Evolutionary conservation across 108 stramenopile species (phyloP).

Genomic region (Cylindrotheca fusiformis): DNA sequence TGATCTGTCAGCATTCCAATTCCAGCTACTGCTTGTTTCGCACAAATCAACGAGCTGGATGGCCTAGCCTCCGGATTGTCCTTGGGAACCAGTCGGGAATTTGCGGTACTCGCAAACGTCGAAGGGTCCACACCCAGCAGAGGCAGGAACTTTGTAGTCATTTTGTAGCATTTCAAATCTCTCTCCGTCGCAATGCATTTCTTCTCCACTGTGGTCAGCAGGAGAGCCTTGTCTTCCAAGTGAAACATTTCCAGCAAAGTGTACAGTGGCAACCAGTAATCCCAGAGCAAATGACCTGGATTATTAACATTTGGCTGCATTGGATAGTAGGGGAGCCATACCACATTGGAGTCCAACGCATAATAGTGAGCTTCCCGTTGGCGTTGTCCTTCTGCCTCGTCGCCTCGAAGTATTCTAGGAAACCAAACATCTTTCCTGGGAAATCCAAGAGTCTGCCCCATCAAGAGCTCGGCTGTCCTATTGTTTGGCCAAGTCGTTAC

Average conservation of each 20-base stretch:
- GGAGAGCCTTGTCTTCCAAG: slow-evolving; percentile 1
- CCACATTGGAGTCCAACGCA: slow-evolving; percentile 5
- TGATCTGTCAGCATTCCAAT: slow-evolving; percentile 56
- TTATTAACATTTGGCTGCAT: slow-evolving; percentile 27
- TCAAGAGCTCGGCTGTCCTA: slow-evolving; percentile 15
- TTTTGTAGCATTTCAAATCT: slow-evolving; percentile 10
- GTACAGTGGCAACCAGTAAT: slow-evolving; percentile 27
- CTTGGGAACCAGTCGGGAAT: background rate
- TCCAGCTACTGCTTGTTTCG: slow-evolving; percentile 24
- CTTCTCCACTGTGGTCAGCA: slow-evolving; percentile 12
- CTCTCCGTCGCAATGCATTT: background rate
- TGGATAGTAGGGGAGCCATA: slow-evolving; percentile 28
- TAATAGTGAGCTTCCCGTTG: background rate
- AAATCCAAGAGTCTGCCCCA: slow-evolving; percentile 29
- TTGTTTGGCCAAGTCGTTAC: background rate
- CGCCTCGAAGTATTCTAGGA: too few relatives aligned
- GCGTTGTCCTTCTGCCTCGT: too few relatives aligned
- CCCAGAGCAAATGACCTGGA: slow-evolving; percentile 43
- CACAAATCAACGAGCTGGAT: slow-evolving; percentile 18
- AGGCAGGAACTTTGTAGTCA: slow-evolving; percentile 32
- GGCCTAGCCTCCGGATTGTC: background rate
- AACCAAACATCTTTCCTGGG: slow-evolving; percentile 9
- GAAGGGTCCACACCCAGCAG: slow-evolving; percentile 20
- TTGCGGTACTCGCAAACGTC: background rate
- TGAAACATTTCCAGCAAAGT: slow-evolving; percentile 30